phyloP scores from a whole-genome alignment of 2,329 filamentous ascomycete species.

The Ceratocystiopsis sp. region DNA sequence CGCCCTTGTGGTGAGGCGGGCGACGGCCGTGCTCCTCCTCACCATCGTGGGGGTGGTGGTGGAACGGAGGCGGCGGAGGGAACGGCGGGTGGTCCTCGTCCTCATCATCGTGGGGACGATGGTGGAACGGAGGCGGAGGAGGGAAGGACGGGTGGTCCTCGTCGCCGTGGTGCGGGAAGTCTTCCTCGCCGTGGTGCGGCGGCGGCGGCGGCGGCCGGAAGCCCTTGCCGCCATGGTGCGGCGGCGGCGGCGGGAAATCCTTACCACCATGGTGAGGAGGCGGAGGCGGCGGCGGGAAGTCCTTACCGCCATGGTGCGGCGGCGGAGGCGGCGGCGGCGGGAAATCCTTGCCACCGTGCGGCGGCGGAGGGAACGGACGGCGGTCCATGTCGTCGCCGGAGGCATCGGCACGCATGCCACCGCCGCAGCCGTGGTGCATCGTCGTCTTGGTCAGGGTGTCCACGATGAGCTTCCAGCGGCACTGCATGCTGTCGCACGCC shows the following conservation, averaged over 20 bases:
- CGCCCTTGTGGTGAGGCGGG: no score
- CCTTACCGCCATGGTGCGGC: no score
- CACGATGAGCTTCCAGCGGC: constrained; percentile 36
- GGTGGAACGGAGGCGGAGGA: not conserved
- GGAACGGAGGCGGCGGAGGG: no score
- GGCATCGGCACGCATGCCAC: constrained; percentile 13
- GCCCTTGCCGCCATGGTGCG: not conserved
- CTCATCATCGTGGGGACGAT: constrained; percentile 11
- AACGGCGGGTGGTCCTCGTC: constrained; percentile 1
- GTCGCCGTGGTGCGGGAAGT: constrained; percentile 3
- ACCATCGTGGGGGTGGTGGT: constrained; percentile 2
- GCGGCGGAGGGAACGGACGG: no score
- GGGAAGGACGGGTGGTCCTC: constrained; percentile 8
- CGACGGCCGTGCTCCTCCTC: not conserved
- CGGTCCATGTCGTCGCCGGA: not conserved
- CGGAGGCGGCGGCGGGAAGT: no score
- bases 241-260: no score
- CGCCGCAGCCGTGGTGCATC: constrained; percentile 21
- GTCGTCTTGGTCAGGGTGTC: constrained; percentile 25
- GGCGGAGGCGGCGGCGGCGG: no score
- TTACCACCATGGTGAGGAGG: no score
- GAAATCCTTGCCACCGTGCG: no score
- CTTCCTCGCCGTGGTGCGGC: not conserved
- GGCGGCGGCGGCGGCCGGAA: no score
- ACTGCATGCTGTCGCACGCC: constrained; percentile 24